Conservation (phyloP, 352 stramenopile species). For the Blastocystis sp. region DNA sequence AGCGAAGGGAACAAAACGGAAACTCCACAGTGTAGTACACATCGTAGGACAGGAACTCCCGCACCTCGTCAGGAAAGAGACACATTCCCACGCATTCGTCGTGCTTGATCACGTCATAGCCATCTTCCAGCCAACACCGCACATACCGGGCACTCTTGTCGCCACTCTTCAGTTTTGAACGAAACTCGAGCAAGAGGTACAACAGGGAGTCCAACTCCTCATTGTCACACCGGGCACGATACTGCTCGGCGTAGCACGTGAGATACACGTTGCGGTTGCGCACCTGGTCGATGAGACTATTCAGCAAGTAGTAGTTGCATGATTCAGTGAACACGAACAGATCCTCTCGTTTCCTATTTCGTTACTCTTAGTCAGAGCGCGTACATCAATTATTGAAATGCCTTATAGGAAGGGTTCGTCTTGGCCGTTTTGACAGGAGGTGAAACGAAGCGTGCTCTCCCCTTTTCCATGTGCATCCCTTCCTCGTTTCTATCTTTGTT, state of each 20-base stretch:
- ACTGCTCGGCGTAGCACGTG: not conserved
- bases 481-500: too few species aligned
- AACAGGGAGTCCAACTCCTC: not conserved
- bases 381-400: too few species aligned
- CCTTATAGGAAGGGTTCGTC: too few species aligned
- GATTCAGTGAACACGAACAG: not conserved
- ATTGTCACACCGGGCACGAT: not conserved
- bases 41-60: not conserved
- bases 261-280: not conserved
- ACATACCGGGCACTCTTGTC: not conserved
- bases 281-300: not conserved
- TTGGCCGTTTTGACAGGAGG: too few species aligned
- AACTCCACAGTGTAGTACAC: not conserved
- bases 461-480: too few species aligned
- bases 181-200: not conserved
- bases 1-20: not conserved
- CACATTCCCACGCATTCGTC: not conserved
- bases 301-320: not conserved
- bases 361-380: too few species aligned
- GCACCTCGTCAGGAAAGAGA: not conserved
- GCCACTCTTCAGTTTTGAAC: not conserved
- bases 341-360: not conserved
- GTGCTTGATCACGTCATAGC: not conserved
- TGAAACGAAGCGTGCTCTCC: too few species aligned
- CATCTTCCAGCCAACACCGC: not conserved